Base-by-base conservation (phyloP, 1,284 basidiomycete genomes). In the Trametes hirsuta region DNA sequence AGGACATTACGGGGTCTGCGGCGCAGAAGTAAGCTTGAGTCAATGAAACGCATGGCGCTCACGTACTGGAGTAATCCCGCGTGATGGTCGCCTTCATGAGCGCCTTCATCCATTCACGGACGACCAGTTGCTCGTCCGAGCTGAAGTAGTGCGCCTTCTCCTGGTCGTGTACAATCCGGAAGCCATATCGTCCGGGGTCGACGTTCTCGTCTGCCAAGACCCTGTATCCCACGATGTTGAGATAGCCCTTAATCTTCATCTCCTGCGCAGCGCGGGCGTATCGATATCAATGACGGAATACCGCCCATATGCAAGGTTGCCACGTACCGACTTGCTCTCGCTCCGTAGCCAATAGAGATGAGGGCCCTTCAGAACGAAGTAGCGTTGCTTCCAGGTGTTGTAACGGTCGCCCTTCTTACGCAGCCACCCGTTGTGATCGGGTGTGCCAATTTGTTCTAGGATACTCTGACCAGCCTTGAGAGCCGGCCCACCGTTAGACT, bases 91-190 rank as follows among this genome's bases (percentile, higher is more conserved):
- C 93, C 76, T 99, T 99, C 94, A 98, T 98, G 68, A 99, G 86
- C 10, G 95, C 94, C 80, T 99, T 99, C 97, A 99, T 99, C 97
- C 97, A 99, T 66, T 95, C 94, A 12, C 97, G 85, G 48, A 98
- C 84, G 40, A 87, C 76, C 4, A 78, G 73, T 72, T 95, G 93
- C 72, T 98, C 95, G 39, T 95, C 91, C 0, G 92, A 92, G 65
- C 91, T 93, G 76, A 99, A 99, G 72, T 80, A 93, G 75, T 99
- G 95, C 2, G 92, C 83, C 76, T 92, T 94, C 71, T 95, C 92
- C 9, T 81, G 80, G 48, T 96, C 93, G 68, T 98, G 97, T 39
- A 96, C 85, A 63, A 99, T 92, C 70, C 94, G 85, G 87, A 99
- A 98, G 5, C 95, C 96, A 76, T 97, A 98, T 66, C 89, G 86